Percentiles rank a stretch among this genome's conserved stretches.
Evolutionary conservation across 257 asterid species (phyloP).

Genomic region (Solanum dulcamara): DNA sequence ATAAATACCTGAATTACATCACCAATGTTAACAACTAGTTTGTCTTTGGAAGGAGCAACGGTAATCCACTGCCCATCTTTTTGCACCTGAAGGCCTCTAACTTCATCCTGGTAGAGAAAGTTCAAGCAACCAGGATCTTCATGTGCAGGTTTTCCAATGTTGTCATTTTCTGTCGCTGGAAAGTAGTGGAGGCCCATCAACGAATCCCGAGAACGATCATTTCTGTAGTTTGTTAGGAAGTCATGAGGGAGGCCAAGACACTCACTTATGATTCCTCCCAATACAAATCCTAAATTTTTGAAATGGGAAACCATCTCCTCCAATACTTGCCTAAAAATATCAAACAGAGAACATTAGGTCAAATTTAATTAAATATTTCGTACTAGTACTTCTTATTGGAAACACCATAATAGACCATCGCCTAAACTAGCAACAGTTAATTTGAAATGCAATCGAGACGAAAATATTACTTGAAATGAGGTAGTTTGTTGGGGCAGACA

Average conservation of each 20-base stretch:
- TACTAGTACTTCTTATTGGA: not conserved
- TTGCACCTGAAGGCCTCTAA: slow-evolving; percentile 39
- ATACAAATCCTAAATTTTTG: slow-evolving; percentile 12
- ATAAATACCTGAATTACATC: slow-evolving; percentile 34
- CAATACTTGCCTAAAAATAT: slow-evolving; percentile 19
- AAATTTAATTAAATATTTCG: not conserved
- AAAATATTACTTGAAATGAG: slow-evolving; percentile 1
- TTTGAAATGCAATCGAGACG: not conserved
- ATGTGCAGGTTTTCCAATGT: slow-evolving; percentile 23
- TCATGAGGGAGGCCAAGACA: slow-evolving; percentile 36
- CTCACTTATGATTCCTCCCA: slow-evolving; percentile 35
- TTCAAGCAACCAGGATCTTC: slow-evolving; percentile 34
- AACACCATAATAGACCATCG: not conserved
- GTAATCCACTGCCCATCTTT: slow-evolving; percentile 34
- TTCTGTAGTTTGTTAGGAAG: slow-evolving; percentile 31
- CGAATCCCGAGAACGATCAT: slow-evolving; percentile 41
- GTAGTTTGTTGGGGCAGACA: slow-evolving; percentile 11
- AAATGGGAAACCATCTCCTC: slow-evolving; percentile 31
- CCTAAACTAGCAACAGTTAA: not conserved
- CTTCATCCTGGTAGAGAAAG: slow-evolving; percentile 38
- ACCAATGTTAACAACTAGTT: slow-evolving; percentile 29
- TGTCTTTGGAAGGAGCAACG: slow-evolving; percentile 15
- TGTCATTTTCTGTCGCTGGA: slow-evolving; percentile 27
- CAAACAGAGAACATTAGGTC: not conserved
- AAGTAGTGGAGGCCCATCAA: slow-evolving; percentile 35